Conservation (phyloP, 2,329 filamentous ascomycete genomes). For the Dactylella cylindrospora region DNA sequence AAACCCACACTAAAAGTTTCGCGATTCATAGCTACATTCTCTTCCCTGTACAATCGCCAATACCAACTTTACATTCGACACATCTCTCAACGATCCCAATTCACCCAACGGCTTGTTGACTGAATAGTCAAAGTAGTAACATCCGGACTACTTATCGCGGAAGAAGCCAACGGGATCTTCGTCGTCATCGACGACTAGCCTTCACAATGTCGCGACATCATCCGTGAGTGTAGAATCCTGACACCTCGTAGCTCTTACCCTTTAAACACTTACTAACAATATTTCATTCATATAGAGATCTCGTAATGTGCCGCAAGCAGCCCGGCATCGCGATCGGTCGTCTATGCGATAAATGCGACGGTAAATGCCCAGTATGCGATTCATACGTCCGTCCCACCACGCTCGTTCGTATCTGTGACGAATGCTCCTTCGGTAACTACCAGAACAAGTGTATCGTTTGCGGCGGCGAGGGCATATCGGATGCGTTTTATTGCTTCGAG, state of each 20-base stretch:
- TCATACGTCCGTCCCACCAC: conserved; percentile 98
- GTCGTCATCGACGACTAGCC: too few species aligned
- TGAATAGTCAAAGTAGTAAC: too few species aligned
- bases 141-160: too few species aligned
- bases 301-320: conserved; percentile 64
- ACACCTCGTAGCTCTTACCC: conserved; percentile 1
- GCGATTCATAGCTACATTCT: too few species aligned
- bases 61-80: too few species aligned
- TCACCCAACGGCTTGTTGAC: too few species aligned
- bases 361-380: conserved; percentile 98
- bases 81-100: too few species aligned
- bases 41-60: too few species aligned
- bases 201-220: conserved; percentile 84
- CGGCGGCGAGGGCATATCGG: conserved; percentile 94
- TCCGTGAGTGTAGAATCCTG: conserved; percentile 63
- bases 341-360: conserved; percentile 99
- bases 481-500: conserved; percentile 99
- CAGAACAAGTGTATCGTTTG: conserved; percentile 99
- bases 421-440: conserved; percentile 99
- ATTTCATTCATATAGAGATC: conserved; percentile 13
- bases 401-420: conserved; percentile 96
- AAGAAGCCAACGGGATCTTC: too few species aligned
- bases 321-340: conserved; percentile 96
- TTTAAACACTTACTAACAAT: conserved; percentile 13
- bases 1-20: too few species aligned